phyloP scores from a whole-genome alignment of 148 eudicot species.

The Diospyros lotus region DNA sequence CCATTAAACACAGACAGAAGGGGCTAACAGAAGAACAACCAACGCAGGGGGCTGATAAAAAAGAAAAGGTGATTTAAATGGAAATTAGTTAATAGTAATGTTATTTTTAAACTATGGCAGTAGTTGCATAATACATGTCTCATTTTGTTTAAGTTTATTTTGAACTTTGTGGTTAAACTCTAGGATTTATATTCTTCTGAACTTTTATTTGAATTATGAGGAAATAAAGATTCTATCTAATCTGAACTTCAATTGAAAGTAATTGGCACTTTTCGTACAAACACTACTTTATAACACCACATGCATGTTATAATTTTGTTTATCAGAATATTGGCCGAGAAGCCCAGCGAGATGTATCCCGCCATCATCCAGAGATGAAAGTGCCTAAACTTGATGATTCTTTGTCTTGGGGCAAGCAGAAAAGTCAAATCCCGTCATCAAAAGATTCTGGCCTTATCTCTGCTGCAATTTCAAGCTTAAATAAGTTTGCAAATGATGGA shows the following conservation, averaged over 20 bases:
- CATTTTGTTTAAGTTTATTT: too few species aligned
- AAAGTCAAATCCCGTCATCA: constrained; percentile 37
- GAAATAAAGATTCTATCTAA: not conserved
- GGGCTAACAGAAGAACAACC: constrained; percentile 42
- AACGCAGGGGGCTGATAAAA: constrained; percentile 27
- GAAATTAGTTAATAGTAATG: constrained; percentile 16
- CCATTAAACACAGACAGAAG: constrained; percentile 58
- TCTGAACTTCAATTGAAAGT: not conserved
- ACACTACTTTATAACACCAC: not conserved
- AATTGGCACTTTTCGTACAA: not conserved
- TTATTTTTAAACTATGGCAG: not conserved
- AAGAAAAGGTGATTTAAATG: constrained; percentile 41
- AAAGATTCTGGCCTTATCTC: constrained; percentile 58
- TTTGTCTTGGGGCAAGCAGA: constrained; percentile 78
- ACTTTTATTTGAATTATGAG: not conserved
- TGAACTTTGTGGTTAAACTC: too few species aligned
- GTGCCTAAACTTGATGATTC: constrained; percentile 74
- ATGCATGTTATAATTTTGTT: constrained; percentile 6
- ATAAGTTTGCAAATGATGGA: constrained; percentile 77
- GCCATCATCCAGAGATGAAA: constrained; percentile 58
- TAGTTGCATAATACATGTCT: too few species aligned
- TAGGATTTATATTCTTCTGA: not conserved
- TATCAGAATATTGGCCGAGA: constrained; percentile 30
- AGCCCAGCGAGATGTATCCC: constrained; percentile 34
- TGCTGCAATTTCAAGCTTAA: constrained; percentile 68